A percentile compares a stretch with the other conserved stretches of the same genome.
These are phyloP conservation scores for Crataegus laevigata DNA, from an alignment of 306 rosid genomes.

Conservation along the genomic window DNA sequence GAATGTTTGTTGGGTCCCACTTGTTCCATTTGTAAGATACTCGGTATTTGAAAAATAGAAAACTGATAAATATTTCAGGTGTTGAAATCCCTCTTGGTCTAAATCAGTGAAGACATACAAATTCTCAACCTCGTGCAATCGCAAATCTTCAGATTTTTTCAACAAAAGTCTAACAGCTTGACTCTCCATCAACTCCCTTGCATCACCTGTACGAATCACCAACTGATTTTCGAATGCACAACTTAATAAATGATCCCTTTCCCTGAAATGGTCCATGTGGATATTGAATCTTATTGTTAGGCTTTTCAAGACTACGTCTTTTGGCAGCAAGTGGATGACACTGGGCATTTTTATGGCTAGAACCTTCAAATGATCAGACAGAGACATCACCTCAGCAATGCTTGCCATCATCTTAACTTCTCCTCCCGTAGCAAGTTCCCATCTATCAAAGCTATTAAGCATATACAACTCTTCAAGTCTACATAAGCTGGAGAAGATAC, in stretches of 20 bases:
- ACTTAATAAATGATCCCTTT: too few species aligned
- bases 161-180: neutral
- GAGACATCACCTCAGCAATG: neutral
- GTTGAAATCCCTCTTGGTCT: neutral
- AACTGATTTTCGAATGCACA: neutral
- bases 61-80: rapidly evolving
- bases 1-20: neutral
- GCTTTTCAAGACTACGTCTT: neutral
- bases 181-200: neutral
- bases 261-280: too few species aligned
- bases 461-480: neutral
- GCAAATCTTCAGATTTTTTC: neutral
- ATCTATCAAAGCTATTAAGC: rapidly evolving
- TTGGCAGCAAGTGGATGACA: neutral
- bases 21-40: neutral
- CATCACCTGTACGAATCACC: rapidly evolving
- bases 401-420: neutral
- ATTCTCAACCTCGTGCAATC: rapidly evolving
- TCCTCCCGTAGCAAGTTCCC: neutral
- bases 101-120: neutral
- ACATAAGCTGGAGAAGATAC: neutral
- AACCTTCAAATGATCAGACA: neutral
- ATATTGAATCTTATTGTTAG: neutral
- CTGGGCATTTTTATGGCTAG: rapidly evolving
- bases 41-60: rapidly evolving